Conservation (phyloP, 2,329 filamentous ascomycete species). For the Aspergillus pseudoviridinutans region DNA sequence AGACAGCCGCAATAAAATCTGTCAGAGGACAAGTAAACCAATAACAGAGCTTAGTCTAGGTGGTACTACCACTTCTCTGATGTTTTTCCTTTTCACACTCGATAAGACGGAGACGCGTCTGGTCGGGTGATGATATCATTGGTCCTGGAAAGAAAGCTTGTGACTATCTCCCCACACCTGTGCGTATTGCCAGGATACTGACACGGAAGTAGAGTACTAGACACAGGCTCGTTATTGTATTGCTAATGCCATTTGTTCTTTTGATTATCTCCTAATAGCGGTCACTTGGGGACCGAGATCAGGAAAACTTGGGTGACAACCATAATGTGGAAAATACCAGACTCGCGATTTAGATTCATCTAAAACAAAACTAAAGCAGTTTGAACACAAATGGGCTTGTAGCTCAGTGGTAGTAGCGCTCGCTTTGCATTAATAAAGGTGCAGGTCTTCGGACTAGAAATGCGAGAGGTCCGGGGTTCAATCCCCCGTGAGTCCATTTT, state of each 20-base stretch:
- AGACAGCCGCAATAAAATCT: background rate
- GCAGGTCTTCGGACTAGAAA: background rate
- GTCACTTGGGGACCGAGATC: background rate
- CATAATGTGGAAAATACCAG: background rate
- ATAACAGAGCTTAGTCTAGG: background rate
- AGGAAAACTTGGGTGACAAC: background rate
- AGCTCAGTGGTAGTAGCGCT: background rate
- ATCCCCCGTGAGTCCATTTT: background rate
- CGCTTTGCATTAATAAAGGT: background rate
- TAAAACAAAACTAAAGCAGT: background rate
- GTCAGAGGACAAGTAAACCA: background rate
- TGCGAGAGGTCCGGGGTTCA: background rate
- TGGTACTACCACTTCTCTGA: too few species aligned
- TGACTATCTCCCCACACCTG: background rate
- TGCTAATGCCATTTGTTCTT: background rate
- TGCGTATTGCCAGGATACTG: background rate
- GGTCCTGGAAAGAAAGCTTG: background rate
- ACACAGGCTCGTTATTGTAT: background rate
- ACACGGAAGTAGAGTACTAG: background rate
- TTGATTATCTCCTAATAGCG: background rate
- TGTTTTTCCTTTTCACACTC: background rate
- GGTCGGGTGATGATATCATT: constrained; percentile 22
- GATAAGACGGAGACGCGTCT: constrained; percentile 12
- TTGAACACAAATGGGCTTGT: background rate
- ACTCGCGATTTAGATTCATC: too few species aligned